Evolutionary conservation across 2,329 filamentous ascomycete genomes (phyloP).

Genomic region (Sclerotinia spermophila): DNA sequence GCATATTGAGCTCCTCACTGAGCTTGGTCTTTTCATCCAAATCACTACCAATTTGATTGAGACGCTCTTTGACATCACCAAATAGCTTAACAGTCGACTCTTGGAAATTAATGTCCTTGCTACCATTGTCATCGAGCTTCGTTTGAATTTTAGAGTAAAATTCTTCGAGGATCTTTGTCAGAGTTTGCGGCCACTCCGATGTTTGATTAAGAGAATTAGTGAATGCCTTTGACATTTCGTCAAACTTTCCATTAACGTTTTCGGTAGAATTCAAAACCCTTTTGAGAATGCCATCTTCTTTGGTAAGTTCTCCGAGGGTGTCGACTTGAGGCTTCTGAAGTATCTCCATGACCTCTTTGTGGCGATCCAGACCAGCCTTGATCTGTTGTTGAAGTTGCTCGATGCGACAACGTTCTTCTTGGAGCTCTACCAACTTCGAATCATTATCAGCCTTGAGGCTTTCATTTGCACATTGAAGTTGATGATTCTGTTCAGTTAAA

Average conservation of each 20-base stretch:
- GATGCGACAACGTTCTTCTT: not conserved
- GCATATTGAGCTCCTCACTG: constrained; percentile 26
- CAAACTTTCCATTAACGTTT: constrained; percentile 34
- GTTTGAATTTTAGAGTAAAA: constrained; percentile 27
- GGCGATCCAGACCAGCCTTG: not conserved
- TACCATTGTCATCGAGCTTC: constrained; percentile 19
- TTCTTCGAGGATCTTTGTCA: constrained; percentile 30
- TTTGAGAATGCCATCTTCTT: constrained; percentile 27
- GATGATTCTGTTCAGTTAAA: not conserved
- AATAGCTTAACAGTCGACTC: constrained; percentile 24
- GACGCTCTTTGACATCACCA: constrained; percentile 25
- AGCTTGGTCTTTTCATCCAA: constrained; percentile 24
- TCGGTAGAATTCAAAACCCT: constrained; percentile 23
- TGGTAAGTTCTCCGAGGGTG: constrained; percentile 23
- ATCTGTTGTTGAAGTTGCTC: constrained; percentile 11
- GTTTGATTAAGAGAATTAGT: constrained; percentile 21
- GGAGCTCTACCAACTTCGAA: not conserved
- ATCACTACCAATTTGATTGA: constrained; percentile 26
- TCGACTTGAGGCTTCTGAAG: constrained; percentile 25
- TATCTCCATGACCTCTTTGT: constrained; percentile 27
- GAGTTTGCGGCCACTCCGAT: constrained; percentile 20
- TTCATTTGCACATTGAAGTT: not conserved
- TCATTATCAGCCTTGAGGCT: not conserved
- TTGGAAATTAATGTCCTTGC: constrained; percentile 15
- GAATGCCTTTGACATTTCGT: constrained; percentile 23